phyloP scores from a whole-genome alignment of 179 eudicot species.

The Camellia oleifera region DNA sequence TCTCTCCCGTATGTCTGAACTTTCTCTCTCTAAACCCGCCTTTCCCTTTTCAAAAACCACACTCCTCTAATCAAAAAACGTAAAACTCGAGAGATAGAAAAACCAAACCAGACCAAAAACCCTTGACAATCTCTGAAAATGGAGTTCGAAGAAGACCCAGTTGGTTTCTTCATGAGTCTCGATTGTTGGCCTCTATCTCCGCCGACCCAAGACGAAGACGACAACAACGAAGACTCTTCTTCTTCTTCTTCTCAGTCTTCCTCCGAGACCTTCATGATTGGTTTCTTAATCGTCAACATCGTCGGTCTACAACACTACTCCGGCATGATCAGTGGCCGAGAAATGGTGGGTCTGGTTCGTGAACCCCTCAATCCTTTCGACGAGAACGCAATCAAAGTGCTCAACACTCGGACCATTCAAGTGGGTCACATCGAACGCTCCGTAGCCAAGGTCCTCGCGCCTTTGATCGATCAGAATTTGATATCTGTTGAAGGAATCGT shows the following conservation, averaged over 20 bases:
- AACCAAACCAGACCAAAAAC: background rate
- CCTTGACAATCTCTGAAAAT: constrained; percentile 8
- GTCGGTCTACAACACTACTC: constrained; percentile 65
- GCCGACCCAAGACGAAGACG: background rate
- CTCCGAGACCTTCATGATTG: constrained; percentile 58
- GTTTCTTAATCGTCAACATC: constrained; percentile 67
- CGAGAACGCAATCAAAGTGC: constrained; percentile 72
- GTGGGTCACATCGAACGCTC: constrained; percentile 68
- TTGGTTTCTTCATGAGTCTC: constrained; percentile 21
- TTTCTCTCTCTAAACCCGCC: background rate
- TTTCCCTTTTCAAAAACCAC: constrained; percentile 6
- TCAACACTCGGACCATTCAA: constrained; percentile 56
- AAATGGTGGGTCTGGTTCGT: constrained; percentile 75
- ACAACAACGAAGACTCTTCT: background rate
- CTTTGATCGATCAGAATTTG: constrained; percentile 46
- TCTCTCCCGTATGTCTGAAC: too few species aligned
- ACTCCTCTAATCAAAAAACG: background rate
- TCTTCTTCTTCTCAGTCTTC: constrained; percentile 23
- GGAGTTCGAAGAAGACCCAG: constrained; percentile 21
- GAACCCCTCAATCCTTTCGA: constrained; percentile 66
- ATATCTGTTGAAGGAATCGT: constrained; percentile 70
- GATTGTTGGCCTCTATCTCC: constrained; percentile 17
- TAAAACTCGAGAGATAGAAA: background rate
- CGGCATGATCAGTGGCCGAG: constrained; percentile 66
- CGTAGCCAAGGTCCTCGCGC: constrained; percentile 65